Evolutionary conservation across 208 protist genomes (phyloP).

Genomic region (Porcisia deanei): DNA sequence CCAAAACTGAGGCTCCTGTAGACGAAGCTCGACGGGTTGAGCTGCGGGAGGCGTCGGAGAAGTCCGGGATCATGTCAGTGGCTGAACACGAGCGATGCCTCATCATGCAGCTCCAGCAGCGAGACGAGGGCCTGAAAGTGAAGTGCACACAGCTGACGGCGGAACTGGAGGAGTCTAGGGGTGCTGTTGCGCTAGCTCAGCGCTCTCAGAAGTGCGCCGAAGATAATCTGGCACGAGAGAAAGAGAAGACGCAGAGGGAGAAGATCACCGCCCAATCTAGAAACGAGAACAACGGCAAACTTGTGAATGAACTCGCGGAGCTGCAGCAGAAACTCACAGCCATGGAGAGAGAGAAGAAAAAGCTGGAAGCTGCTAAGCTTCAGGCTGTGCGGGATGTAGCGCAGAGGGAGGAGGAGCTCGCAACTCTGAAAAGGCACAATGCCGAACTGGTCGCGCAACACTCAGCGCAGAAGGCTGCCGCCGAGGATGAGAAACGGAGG

Average conservation of each 20-base stretch:
- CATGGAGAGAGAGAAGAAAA: slow-evolving; percentile 20
- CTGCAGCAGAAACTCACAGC: slow-evolving; percentile 22
- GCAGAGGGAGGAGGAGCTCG: slow-evolving; percentile 24
- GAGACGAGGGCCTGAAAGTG: slow-evolving; percentile 32
- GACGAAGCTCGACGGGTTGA: slow-evolving; percentile 22
- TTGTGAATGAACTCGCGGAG: slow-evolving; percentile 31
- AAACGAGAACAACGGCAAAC: slow-evolving; percentile 12
- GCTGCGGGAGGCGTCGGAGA: slow-evolving; percentile 28
- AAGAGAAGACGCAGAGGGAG: slow-evolving; percentile 14
- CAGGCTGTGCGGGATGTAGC: slow-evolving; percentile 7
- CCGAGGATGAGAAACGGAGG: slow-evolving; percentile 18
- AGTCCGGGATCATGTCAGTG: slow-evolving; percentile 27
- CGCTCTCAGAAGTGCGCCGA: slow-evolving; percentile 28
- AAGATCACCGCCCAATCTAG: slow-evolving; percentile 3
- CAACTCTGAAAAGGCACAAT: slow-evolving; percentile 12
- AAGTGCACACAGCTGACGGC: slow-evolving; percentile 36
- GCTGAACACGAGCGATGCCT: slow-evolving; percentile 18
- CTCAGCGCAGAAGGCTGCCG: slow-evolving; percentile 22
- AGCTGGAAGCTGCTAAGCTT: slow-evolving; percentile 16
- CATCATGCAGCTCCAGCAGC: slow-evolving; percentile 24
- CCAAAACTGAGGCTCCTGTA: slow-evolving; percentile 24
- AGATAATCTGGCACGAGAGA: slow-evolving; percentile 33
- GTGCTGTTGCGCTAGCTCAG: slow-evolving; percentile 34
- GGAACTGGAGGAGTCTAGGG: slow-evolving; percentile 38
- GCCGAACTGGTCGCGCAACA: slow-evolving; percentile 19